Conservation (phyloP, 306 rosid genomes). For the Prunus salicina region DNA sequence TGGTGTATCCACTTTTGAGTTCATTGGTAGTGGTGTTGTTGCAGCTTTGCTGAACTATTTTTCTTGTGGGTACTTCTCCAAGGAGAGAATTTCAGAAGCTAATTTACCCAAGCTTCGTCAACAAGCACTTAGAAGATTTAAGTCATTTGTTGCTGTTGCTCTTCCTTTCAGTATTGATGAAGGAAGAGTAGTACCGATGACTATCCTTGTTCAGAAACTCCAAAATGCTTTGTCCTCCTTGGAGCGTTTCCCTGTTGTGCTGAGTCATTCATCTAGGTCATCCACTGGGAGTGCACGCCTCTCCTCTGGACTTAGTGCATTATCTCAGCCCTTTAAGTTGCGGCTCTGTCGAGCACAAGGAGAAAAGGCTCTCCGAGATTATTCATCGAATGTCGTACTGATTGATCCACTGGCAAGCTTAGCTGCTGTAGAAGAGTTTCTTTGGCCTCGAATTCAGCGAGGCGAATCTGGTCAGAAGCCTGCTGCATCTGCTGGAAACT, state of each 20-base stretch:
- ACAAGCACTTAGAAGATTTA: constrained; percentile 78
- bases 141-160: constrained; percentile 82
- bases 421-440: constrained; percentile 97
- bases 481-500: constrained; percentile 59
- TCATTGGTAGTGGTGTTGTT: constrained; percentile 94
- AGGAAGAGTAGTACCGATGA: constrained; percentile 56
- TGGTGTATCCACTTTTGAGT: constrained; percentile 98
- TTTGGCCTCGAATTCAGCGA: constrained; percentile 95
- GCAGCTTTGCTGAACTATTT: constrained; percentile 83
- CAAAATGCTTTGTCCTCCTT: constrained; percentile 96
- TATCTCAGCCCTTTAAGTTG: constrained; percentile 91
- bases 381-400: constrained; percentile 87
- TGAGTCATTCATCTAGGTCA: constrained; percentile 94
- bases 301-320: constrained; percentile 88
- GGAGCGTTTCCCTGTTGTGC: constrained; percentile 95
- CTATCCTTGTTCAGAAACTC: constrained; percentile 89
- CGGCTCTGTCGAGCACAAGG: constrained; percentile 96
- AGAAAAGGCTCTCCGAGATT: constrained; percentile 83
- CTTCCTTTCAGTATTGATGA: constrained; percentile 51
- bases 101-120: constrained; percentile 80
- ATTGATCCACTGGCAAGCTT: constrained; percentile 94
- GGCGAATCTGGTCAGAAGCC: constrained; percentile 80
- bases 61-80: constrained; percentile 85
- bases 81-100: constrained; percentile 66
- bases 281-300: constrained; percentile 87